Evolutionary conservation across 2,329 filamentous ascomycete genomes (phyloP).

Genomic region (Calonectria honghensis): DNA sequence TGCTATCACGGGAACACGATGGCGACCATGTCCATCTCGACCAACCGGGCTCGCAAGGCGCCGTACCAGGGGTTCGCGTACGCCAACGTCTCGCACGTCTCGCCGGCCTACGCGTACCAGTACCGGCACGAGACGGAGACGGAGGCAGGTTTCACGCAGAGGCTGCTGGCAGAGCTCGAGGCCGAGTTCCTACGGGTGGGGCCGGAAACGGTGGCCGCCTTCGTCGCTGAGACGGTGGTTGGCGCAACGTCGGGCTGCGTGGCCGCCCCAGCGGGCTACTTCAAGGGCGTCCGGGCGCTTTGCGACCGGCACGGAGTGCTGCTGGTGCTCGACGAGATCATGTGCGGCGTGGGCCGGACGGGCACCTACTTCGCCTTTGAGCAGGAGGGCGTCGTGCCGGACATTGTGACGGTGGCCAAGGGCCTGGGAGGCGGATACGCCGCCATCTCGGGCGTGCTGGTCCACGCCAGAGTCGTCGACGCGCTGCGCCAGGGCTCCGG

Average conservation of each 20-base stretch:
- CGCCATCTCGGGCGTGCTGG: constrained; percentile 73
- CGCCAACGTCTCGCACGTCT: constrained; percentile 49
- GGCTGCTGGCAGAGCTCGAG: constrained; percentile 61
- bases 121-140: constrained; percentile 31
- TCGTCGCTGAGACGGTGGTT: constrained; percentile 66
- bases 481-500: constrained; percentile 34
- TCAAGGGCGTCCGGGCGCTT: constrained; percentile 67
- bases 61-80: constrained; percentile 44
- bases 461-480: constrained; percentile 59
- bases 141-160: constrained; percentile 35
- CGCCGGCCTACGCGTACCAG: constrained; percentile 41
- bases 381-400: constrained; percentile 65
- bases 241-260: constrained; percentile 70
- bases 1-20: constrained; percentile 70
- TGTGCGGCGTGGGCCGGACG: constrained; percentile 78
- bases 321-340: constrained; percentile 74
- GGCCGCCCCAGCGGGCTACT: constrained; percentile 69
- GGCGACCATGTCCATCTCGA: constrained; percentile 63
- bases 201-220: constrained; percentile 66
- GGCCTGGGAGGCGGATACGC: constrained; percentile 75
- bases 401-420: constrained; percentile 77
- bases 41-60: constrained; percentile 37
- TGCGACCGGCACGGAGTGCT: constrained; percentile 72
- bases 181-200: constrained; percentile 65
- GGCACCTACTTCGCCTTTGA: constrained; percentile 76